Base-by-base conservation (phyloP, 257 asterid genomes). In the Craterostigma plantagineum region DNA sequence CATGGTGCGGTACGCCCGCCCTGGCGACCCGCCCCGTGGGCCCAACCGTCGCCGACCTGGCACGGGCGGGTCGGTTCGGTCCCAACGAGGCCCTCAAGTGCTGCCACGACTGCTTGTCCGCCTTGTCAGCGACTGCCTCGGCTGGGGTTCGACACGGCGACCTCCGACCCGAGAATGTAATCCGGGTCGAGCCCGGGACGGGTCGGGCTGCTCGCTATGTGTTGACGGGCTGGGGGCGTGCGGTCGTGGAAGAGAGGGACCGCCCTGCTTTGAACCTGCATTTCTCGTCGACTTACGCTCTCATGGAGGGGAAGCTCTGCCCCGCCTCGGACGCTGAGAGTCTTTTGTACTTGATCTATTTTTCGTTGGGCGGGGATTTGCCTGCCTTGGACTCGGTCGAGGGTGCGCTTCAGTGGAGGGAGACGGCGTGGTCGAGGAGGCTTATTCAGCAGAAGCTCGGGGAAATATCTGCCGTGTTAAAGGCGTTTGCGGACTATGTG, bases 291-390 rank as follows among this genome's bases (percentile, higher is more conserved):
- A 87, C 98, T 16, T 76, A 76, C 66, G 93, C 93, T 27, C 95
- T 87, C 46, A 93, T 82, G 55, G 95, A 87, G 46, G 98, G 98
- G 46, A 83, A 72, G 48, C 52, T 87, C 49, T 87, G 95, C 58
- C 66, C 95, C 10, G 98, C 95, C 50, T 87, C 98, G 10, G 98
- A 87, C 54, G 95, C 95, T 5, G 98, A 87, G 64, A 79, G 95
- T 63, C 68, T 87, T 12, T 90, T 87, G 0, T 87, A 83, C 52
- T 64, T 77, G 86, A 81, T 87, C 8, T 79, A 83, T 51, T 83
- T 76, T 55, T 72, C 75, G 34, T 61, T 62, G 4, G 92, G 93
- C 36, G 81, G 76, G 45, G 75, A 79, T 49, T 58, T 79, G 59
- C 98, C 98, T 7, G 72, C 66, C 34, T 60, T 87, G 51, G 98